Evolutionary conservation across 257 asterid genomes (phyloP).

Genomic region (Eucommia ulmoides): DNA sequence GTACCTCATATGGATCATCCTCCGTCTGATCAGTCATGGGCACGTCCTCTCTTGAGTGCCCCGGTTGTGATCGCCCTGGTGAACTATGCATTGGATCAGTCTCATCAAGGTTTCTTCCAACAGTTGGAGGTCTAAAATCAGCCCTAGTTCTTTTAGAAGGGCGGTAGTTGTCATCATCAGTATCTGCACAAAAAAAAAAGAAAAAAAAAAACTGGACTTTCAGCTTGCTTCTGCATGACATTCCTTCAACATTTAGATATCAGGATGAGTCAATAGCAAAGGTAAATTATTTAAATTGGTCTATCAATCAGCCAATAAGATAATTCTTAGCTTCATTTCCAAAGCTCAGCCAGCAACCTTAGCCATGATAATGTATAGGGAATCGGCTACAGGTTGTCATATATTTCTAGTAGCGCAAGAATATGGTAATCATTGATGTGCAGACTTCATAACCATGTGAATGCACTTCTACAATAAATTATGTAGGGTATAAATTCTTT

Average conservation of each 20-base stretch:
- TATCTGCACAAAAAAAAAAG: conserved; percentile 41
- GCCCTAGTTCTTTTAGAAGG: conserved; percentile 81
- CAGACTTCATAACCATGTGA: background rate
- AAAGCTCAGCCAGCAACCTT: background rate
- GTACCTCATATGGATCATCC: conserved; percentile 71
- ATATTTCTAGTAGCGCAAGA: too few relatives aligned
- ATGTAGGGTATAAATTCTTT: background rate
- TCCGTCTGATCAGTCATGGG: conserved; percentile 89
- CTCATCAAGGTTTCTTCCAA: conserved; percentile 47
- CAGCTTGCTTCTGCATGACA: too few relatives aligned
- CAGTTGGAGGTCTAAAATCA: conserved; percentile 47
- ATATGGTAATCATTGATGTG: too few relatives aligned
- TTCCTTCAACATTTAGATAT: too few relatives aligned
- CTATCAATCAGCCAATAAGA: conserved; percentile 9
- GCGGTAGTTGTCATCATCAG: conserved; percentile 75
- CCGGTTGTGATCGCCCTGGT: conserved; percentile 61
- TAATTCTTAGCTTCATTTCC: background rate
- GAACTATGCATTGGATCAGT: conserved; percentile 78
- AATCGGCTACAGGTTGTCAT: too few relatives aligned
- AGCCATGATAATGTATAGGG: background rate
- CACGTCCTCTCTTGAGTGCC: conserved; percentile 57
- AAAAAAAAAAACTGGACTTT: too few relatives aligned
- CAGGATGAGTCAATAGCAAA: too few relatives aligned
- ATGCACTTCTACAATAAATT: background rate
- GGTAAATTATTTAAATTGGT: too few relatives aligned